A percentile compares a stretch with the other conserved stretches of the same genome.
These are phyloP conservation scores for Fomitopsis schrenkii DNA, from an alignment of 1,284 basidiomycete genomes.

Conservation along the genomic window DNA sequence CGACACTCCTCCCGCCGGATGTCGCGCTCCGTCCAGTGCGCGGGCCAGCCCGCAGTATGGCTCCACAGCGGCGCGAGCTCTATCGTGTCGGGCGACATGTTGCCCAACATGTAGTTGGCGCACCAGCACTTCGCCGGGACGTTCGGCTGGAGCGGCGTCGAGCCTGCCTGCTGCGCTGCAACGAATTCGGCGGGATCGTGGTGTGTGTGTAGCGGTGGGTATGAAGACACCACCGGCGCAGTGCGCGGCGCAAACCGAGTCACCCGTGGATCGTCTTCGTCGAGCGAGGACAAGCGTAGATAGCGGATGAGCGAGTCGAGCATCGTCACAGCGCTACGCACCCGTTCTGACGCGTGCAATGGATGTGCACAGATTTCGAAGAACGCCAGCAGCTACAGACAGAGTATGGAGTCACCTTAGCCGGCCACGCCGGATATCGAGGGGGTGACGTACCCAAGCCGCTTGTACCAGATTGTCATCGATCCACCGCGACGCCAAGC, in stretches of 20 bases:
- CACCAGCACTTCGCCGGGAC: conserved; percentile 42
- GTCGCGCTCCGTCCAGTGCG: conserved; percentile 54
- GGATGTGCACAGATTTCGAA: conserved; percentile 73
- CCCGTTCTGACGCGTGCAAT: conserved; percentile 46
- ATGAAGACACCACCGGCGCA: not conserved
- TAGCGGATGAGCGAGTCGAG: conserved; percentile 65
- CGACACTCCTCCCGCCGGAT: conserved; percentile 67
- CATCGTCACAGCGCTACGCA: conserved; percentile 51
- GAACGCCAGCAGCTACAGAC: conserved; percentile 57
- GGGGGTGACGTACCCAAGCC: conserved; percentile 54
- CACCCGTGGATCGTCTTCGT: conserved; percentile 35
- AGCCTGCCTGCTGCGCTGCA: conserved; percentile 3
- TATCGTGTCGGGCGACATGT: conserved; percentile 41
- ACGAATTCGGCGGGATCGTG: not conserved
- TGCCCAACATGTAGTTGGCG: conserved; percentile 45
- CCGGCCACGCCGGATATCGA: not conserved
- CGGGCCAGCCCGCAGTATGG: conserved; percentile 59
- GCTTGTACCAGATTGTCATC: conserved; percentile 69
- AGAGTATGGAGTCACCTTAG: not conserved
- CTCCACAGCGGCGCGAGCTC: conserved; percentile 62
- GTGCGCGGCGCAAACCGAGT: conserved; percentile 43
- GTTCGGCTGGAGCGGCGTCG: not conserved
- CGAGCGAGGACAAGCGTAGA: conserved; percentile 48
- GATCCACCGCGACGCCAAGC: conserved; percentile 63
- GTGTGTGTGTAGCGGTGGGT: not conserved